These are phyloP conservation scores for Neurospora hispaniola DNA, from an alignment of 495 filamentous ascomycete genomes.

Conservation along the genomic window DNA sequence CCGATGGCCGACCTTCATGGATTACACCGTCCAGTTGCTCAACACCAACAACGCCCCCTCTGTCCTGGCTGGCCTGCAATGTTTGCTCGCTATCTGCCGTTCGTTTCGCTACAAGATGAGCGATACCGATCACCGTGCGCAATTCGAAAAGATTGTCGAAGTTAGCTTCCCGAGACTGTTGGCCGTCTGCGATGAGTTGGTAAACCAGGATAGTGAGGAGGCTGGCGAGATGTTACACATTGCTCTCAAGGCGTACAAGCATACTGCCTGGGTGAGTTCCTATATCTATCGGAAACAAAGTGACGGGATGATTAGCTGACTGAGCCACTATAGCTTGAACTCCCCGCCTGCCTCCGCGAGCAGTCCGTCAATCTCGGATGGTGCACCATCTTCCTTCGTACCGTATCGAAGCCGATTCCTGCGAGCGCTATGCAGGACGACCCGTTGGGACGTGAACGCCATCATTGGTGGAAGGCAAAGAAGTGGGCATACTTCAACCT, in stretches of 20 bases:
- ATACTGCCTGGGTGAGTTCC: constrained; percentile 81
- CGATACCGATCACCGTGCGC: constrained; percentile 61
- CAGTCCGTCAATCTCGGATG: constrained; percentile 81
- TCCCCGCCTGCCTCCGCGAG: constrained; percentile 63
- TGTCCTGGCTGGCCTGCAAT: constrained; percentile 88
- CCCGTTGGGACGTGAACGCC: constrained; percentile 73
- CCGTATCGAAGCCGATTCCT: constrained; percentile 78
- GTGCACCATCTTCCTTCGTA: constrained; percentile 86
- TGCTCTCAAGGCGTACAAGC: constrained; percentile 91
- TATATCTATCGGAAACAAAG: background rate
- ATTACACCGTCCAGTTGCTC: constrained; percentile 79
- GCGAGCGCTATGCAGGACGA: constrained; percentile 70
- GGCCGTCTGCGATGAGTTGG: constrained; percentile 72
- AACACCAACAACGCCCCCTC: constrained; percentile 72
- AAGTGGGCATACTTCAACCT: constrained; percentile 98
- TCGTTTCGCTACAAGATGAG: constrained; percentile 81
- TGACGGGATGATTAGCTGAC: constrained; percentile 23
- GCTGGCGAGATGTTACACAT: constrained; percentile 95
- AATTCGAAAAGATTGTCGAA: constrained; percentile 91
- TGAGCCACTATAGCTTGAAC: constrained; percentile 55
- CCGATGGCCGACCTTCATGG: constrained; percentile 85
- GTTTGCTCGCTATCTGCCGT: constrained; percentile 82
- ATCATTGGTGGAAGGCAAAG: constrained; percentile 99
- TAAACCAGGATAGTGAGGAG: constrained; percentile 82
- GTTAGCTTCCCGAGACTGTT: constrained; percentile 85